A percentile compares a stretch with the other conserved stretches of the same genome.
Evolutionary conservation across 805 yeast genomes (phyloP).

Genomic region (Candida saitoana): DNA sequence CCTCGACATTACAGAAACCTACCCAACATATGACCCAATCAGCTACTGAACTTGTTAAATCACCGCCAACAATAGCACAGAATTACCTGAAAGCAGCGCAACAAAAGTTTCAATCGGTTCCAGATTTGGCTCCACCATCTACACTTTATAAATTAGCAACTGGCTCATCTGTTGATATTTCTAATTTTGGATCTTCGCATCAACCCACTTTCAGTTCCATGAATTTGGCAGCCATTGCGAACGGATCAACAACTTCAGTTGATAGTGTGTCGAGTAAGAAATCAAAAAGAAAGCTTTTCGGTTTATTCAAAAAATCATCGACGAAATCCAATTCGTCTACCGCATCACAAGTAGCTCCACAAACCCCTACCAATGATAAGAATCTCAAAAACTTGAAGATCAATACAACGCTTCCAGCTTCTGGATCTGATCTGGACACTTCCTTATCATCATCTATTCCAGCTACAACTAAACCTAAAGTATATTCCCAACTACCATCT

Average conservation of each 20-base stretch:
- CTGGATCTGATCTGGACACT: background rate
- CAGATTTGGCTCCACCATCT: constrained; percentile 11
- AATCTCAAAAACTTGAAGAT: constrained; percentile 13
- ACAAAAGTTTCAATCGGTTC: constrained; percentile 10
- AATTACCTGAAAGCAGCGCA: constrained; percentile 1
- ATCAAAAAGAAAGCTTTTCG: constrained; percentile 29
- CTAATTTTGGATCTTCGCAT: constrained; percentile 36
- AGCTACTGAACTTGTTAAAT: background rate
- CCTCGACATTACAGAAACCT: background rate
- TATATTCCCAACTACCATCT: constrained; percentile 22
- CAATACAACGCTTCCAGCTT: constrained; percentile 7
- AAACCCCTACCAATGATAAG: background rate
- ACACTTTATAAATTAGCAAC: constrained; percentile 15
- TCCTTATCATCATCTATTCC: constrained; percentile 13
- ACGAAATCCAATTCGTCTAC: background rate
- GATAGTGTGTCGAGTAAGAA: constrained; percentile 5
- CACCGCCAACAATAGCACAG: constrained; percentile 1
- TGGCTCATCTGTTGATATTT: constrained; percentile 38
- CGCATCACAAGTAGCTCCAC: background rate
- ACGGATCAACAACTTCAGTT: constrained; percentile 3
- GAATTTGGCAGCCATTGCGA: background rate
- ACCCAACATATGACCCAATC: background rate
- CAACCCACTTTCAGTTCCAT: constrained; percentile 30
- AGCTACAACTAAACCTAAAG: constrained; percentile 11
- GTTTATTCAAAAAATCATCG: constrained; percentile 28